Conservation (phyloP, 768 basidiomycete species). For the Rhodotorula sphaerocarpa region DNA sequence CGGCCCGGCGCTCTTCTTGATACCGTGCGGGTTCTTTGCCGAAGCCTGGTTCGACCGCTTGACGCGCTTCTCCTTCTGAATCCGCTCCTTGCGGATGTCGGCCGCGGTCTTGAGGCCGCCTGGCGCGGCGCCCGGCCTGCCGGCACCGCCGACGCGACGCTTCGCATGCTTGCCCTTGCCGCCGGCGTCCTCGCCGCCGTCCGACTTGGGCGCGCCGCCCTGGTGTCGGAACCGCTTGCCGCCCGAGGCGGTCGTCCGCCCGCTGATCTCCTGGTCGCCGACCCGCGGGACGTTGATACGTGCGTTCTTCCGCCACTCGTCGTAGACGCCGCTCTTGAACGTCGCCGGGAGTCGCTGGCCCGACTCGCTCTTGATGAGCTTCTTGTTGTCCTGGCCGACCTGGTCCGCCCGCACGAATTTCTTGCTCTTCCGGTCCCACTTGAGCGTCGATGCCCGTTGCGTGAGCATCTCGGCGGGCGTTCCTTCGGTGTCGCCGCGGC, state of each 20-base stretch:
- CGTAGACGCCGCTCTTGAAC: constrained; percentile 86
- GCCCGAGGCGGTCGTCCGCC: constrained; percentile 8
- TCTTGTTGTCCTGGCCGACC: constrained; percentile 80
- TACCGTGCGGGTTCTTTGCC: not conserved
- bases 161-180: constrained; percentile 55
- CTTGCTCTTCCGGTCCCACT: constrained; percentile 95
- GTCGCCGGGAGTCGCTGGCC: constrained; percentile 82
- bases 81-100: constrained; percentile 72
- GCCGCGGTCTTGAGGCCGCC: constrained; percentile 79
- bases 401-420: constrained; percentile 82
- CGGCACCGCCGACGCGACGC: constrained; percentile 55
- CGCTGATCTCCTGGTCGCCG: constrained; percentile 65
- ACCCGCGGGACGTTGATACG: constrained; percentile 64
- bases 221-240: constrained; percentile 61
- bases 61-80: constrained; percentile 53
- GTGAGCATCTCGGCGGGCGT: constrained; percentile 50
- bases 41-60: not conserved
- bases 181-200: constrained; percentile 66
- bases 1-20: constrained; percentile 2
- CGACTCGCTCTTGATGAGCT: constrained; percentile 85
- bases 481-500: constrained; percentile 60
- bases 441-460: constrained; percentile 53
- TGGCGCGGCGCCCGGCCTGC: constrained; percentile 59
- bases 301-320: constrained; percentile 83
- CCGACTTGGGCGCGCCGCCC: constrained; percentile 56